Conservation (phyloP, 495 filamentous ascomycete genomes). For the Lasiosphaeria miniovina region DNA sequence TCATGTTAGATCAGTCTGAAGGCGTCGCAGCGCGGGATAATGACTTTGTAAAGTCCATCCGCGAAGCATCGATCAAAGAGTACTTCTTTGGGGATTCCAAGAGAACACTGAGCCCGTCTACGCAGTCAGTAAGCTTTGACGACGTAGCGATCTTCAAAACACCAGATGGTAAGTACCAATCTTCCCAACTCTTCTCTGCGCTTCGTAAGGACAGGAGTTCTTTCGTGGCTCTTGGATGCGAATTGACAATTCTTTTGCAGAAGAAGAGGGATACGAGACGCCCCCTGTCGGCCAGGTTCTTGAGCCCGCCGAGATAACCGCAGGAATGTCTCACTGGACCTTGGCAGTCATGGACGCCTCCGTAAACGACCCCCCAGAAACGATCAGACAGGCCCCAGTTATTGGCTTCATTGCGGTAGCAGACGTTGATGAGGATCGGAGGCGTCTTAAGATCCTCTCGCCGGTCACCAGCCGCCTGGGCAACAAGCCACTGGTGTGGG, state of each 20-base stretch:
- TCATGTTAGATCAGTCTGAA: conserved; percentile 81
- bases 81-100: conserved; percentile 90
- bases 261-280: conserved; percentile 22
- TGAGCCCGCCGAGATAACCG: conserved; percentile 56
- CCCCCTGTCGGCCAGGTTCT: conserved; percentile 42
- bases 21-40: conserved; percentile 82
- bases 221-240: too few relatives aligned
- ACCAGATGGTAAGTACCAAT: conserved; percentile 23
- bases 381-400: conserved; percentile 78
- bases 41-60: conserved; percentile 64
- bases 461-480: conserved; percentile 79
- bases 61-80: conserved; percentile 73
- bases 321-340: conserved; percentile 62
- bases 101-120: conserved; percentile 78
- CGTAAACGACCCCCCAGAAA: conserved; percentile 60
- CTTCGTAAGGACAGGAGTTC: too few relatives aligned
- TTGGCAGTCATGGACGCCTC: conserved; percentile 77
- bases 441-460: conserved; percentile 73
- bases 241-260: neutral
- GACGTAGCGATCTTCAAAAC: conserved; percentile 61
- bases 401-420: conserved; percentile 91
- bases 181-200: neutral
- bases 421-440: conserved; percentile 82
- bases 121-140: conserved; percentile 72
- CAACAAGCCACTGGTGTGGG: conserved; percentile 68